Conservation (phyloP, 371 early-diverging fungal species). For the Parasitella parasitica region DNA sequence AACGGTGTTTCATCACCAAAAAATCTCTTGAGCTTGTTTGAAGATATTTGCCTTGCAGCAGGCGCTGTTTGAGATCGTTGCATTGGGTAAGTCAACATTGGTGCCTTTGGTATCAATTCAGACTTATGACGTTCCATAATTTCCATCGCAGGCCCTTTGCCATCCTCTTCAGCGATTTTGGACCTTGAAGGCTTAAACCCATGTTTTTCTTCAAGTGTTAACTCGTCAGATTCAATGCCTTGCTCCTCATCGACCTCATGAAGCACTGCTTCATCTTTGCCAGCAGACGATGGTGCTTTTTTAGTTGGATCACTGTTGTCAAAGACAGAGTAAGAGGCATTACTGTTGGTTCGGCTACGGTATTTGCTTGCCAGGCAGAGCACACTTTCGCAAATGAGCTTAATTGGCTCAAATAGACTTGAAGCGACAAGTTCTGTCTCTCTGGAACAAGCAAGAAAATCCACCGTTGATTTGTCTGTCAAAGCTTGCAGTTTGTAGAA, state of each 20-base stretch:
- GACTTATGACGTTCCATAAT: slow-evolving; percentile 11
- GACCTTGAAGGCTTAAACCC: background rate
- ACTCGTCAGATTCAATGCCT: background rate
- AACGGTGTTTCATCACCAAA: slow-evolving; percentile 59
- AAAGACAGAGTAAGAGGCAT: background rate
- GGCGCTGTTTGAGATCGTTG: slow-evolving; percentile 53
- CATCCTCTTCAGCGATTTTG: background rate
- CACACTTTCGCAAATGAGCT: slow-evolving; percentile 22
- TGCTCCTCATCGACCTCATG: slow-evolving; percentile 6
- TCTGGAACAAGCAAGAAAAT: background rate
- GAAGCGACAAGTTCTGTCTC: slow-evolving; percentile 21
- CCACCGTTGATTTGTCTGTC: slow-evolving; percentile 29
- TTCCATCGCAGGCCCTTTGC: background rate
- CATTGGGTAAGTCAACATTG: background rate
- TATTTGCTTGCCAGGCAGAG: slow-evolving; percentile 8
- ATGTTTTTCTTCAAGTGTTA: background rate
- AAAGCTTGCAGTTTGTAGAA: slow-evolving; percentile 63
- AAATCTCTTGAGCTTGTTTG: slow-evolving; percentile 54
- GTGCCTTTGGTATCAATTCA: background rate
- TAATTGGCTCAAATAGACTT: slow-evolving; percentile 15
- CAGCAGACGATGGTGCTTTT: background rate
- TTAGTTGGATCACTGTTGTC: background rate
- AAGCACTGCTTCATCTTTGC: background rate
- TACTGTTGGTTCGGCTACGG: slow-evolving; percentile 15
- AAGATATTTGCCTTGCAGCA: slow-evolving; percentile 54